Evolutionary conservation across 768 basidiomycete species (phyloP).

Genomic region (Fibroporia radiculosa): DNA sequence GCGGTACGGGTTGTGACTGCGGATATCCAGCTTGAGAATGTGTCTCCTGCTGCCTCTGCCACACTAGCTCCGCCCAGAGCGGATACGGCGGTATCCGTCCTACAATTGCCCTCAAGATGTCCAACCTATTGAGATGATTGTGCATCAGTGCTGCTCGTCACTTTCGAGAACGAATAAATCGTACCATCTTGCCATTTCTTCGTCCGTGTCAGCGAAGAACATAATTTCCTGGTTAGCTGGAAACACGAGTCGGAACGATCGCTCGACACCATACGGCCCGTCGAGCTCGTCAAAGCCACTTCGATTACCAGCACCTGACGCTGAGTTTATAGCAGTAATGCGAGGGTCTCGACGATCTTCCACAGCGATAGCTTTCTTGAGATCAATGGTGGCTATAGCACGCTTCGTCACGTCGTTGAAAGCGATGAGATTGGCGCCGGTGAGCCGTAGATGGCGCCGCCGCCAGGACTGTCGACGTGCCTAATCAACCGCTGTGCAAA

Average conservation of each 20-base stretch:
- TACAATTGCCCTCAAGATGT: conserved; percentile 75
- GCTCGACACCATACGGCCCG: conserved; percentile 60
- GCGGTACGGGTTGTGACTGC: not conserved
- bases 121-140: conserved; percentile 49
- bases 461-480: conserved; percentile 66
- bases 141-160: not conserved
- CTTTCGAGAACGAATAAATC: conserved; percentile 16
- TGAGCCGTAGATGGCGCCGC: conserved; percentile 74
- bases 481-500: no score
- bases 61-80: conserved; percentile 86
- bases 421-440: conserved; percentile 80
- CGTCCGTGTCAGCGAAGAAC: conserved; percentile 88
- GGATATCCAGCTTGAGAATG: conserved; percentile 8
- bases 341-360: conserved; percentile 67
- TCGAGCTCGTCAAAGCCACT: conserved; percentile 52
- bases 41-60: conserved; percentile 66
- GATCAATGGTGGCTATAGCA: conserved; percentile 82
- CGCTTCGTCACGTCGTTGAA: conserved; percentile 93
- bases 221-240: conserved; percentile 68
- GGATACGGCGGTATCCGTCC: conserved; percentile 90
- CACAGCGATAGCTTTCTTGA: conserved; percentile 73
- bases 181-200: conserved; percentile 83
- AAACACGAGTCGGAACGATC: conserved; percentile 83
- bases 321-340: conserved; percentile 37
- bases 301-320: conserved; percentile 29